Conservation (phyloP, 2,329 filamentous ascomycete genomes). For the Leptoxyphium fumago region DNA sequence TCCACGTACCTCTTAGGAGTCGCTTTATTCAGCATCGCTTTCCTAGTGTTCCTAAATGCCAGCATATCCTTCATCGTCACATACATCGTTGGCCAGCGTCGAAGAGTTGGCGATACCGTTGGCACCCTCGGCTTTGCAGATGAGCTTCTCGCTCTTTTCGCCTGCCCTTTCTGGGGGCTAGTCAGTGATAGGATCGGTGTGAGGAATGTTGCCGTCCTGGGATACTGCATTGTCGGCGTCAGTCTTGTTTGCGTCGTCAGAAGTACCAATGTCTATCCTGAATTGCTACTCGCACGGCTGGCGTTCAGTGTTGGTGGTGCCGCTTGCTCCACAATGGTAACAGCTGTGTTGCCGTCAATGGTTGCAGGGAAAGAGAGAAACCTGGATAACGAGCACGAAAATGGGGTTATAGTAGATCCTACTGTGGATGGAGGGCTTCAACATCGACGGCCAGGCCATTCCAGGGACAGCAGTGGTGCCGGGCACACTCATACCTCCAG, state of each 20-base stretch:
- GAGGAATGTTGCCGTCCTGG: slow-evolving; percentile 47
- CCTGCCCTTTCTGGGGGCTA: slow-evolving; percentile 67
- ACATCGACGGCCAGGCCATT: slow-evolving; percentile 12
- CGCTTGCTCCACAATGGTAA: slow-evolving; percentile 88
- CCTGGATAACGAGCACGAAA: slow-evolving; percentile 4
- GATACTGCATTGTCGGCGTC: slow-evolving; percentile 68
- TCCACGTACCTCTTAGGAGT: slow-evolving; percentile 66
- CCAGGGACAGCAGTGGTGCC: slow-evolving; percentile 19
- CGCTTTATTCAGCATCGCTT: slow-evolving; percentile 74
- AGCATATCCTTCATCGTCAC: slow-evolving; percentile 74
- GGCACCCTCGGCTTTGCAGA: slow-evolving; percentile 76
- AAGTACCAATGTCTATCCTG: slow-evolving; percentile 74
- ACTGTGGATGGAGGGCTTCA: slow-evolving; percentile 8
- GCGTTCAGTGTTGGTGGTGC: slow-evolving; percentile 84
- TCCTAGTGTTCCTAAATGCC: slow-evolving; percentile 80
- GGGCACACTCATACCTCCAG: slow-evolving; percentile 50
- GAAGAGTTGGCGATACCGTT: slow-evolving; percentile 63
- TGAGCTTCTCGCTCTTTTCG: slow-evolving; percentile 66
- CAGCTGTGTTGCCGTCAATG: slow-evolving; percentile 71
- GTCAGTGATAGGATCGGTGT: slow-evolving; percentile 65
- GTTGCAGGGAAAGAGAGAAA: slow-evolving; percentile 21
- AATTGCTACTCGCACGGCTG: slow-evolving; percentile 68
- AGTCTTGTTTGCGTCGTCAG: slow-evolving; percentile 71
- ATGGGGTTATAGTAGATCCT: slow-evolving; percentile 7
- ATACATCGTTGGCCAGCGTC: slow-evolving; percentile 60